Evolutionary conservation across 345 rosid species (phyloP), one percentile per base, ranked within the genome.

Genomic region (Balakata baccata): DNA sequence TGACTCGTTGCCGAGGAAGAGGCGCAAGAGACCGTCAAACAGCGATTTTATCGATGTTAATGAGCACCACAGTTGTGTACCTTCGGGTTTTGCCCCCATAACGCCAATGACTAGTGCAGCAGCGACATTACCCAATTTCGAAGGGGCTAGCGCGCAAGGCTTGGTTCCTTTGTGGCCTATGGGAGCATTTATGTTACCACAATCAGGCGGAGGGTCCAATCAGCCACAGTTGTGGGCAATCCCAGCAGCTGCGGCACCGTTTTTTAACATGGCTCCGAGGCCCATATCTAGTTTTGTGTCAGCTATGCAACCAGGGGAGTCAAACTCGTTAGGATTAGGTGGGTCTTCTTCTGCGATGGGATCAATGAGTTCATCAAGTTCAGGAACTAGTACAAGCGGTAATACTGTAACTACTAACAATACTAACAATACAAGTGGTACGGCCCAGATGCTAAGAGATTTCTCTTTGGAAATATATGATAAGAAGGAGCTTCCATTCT

Each of bases 391-490:
- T 63, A 46, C 74, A 6, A 62, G 52, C 41, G 52, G n/a, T 57
- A 47, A 57, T 23, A 38, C 23, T 0, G 63, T 51, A 6, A 64
- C 73, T 10, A 50, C 38, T 63, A 63, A 68, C 4, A 60, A 66
- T 37, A 56, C 7, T 29, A 47, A 72, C 43, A 64, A 47, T 34
- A 53, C 38, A 41, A 65, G 46, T 11, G 54, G 37, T 14, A 65
- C 82, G 23, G 64, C 87, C 1, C 81, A 80, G 66, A 65, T 78
- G 85, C 83, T 85, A 3, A 85, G 85, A 69, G 94, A 85, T 69
- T 87, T 92, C 74, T 83, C 91, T 17, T 59, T 87, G 86, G 91
- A 88, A 86, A 80, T 89, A 77, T 79, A 78, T 75, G 98, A 89
- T 25, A 87, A 78, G 81, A 86, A 79, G 66, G 92, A 90, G 82